phyloP scores from a whole-genome alignment of 208 protist species.

The Leishmania turanica region DNA sequence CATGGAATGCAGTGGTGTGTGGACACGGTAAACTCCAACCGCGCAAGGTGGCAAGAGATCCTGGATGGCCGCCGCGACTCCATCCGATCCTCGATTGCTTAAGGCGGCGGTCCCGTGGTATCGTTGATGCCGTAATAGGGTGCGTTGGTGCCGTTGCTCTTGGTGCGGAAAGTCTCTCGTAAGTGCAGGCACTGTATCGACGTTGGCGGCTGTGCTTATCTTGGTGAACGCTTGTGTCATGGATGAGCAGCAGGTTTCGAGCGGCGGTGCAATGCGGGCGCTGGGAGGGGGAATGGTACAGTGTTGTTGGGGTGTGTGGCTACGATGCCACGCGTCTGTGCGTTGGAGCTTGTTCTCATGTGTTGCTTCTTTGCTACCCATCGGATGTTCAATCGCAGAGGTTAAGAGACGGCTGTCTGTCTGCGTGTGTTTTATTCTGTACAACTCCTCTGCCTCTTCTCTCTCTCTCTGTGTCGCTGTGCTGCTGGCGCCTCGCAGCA shows the following conservation, averaged over 20 bases:
- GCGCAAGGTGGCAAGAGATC: constrained; percentile 68
- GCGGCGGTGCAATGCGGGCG: neutral
- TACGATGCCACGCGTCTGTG: neutral
- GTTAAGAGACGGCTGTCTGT: neutral
- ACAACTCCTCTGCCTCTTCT: neutral
- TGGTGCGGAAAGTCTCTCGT: too few relatives aligned
- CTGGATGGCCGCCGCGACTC: constrained; percentile 36
- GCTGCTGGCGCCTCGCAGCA: neutral
- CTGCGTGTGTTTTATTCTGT: neutral
- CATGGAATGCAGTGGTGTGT: constrained; percentile 86
- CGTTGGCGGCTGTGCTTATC: neutral
- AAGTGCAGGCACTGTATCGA: neutral
- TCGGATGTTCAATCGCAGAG: neutral
- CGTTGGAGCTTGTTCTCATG: neutral
- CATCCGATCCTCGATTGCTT: neutral
- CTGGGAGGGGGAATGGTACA: neutral
- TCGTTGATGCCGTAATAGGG: neutral
- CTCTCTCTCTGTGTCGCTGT: neutral
- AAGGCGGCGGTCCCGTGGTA: neutral
- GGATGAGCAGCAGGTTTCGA: neutral
- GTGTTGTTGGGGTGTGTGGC: neutral
- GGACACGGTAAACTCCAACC: constrained; percentile 63
- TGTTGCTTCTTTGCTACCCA: neutral
- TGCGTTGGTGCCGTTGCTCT: neutral
- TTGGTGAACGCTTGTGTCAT: neutral